Base-by-base conservation (phyloP, 768 basidiomycete genomes). In the Rhizopogon vesiculosus region DNA sequence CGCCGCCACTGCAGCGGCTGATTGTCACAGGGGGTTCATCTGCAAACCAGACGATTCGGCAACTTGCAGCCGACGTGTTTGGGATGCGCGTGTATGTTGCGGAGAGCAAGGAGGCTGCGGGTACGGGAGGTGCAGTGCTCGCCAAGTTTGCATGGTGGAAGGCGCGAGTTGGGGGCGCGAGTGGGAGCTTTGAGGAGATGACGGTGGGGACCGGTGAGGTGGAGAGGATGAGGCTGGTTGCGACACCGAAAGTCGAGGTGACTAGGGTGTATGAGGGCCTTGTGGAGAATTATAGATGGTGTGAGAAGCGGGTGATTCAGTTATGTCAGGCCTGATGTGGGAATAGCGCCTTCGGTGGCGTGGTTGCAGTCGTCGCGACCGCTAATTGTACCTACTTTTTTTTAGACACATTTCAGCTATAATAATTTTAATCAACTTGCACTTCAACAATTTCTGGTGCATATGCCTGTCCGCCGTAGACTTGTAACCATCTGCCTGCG, bases 11-110 rank as follows among this genome's bases (percentile, higher is more conserved):
- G 43, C 81, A 79, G 42, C 78, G 89, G 33, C 79, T 93, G 43
- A 83, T 93, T 43, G 76, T 90, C 38, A 87, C 87, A 5, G 92
- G 92, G 13, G 92, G 92, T 28, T 84, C 88, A 0, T 87, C 87
- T 6, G 80, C 81, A 2, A 94, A 93, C 64, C 74, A 75, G 38
- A 80, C 80, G 39, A 88, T 93, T 62, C 79, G 84, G 45, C 87
- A 90, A 61, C 69, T 91, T 41, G 83, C 84, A 18, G 88, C 91
- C 38, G 87, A 93, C 66, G 75, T 93, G n/a, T 86, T 94, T 59
- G 78, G 77, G 44, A 85, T 91, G 75, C 81, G 84, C 43, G 85
- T 89, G 12, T 91, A 84, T 65, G 78, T 86, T 33, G 84, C 85
- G 10, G 74, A 71, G 40, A 84, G 83, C 1, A 83, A 84, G 65